Percentiles rank a stretch among this genome's conserved stretches.
phyloP scores from a whole-genome alignment of 306 rosid genomes.

The Vigna trinervia region DNA sequence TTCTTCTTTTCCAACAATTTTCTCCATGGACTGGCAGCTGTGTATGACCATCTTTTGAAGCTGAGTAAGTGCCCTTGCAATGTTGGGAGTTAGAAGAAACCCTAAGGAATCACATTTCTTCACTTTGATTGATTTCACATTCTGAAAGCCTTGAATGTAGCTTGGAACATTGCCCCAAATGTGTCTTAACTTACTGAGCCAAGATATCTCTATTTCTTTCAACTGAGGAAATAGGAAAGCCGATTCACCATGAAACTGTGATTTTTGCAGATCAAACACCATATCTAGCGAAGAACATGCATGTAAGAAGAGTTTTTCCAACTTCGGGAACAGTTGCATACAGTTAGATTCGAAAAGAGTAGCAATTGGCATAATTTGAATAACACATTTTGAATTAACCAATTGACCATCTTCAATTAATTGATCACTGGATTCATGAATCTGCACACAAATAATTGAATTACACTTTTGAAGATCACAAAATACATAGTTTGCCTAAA shows the following conservation, averaged over 20 bases:
- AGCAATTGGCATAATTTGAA: background rate
- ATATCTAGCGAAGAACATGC: conserved; percentile 23
- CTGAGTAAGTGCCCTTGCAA: conserved; percentile 29
- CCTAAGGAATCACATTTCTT: conserved; percentile 35
- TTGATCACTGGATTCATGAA: background rate
- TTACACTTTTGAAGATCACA: background rate
- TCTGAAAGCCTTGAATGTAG: conserved; percentile 39
- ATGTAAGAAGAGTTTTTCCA: conserved; percentile 26
- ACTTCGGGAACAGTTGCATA: conserved; percentile 28
- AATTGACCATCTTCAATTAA: background rate
- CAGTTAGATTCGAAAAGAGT: conserved; percentile 15
- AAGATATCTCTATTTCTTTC: conserved; percentile 37
- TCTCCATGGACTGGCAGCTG: conserved; percentile 25
- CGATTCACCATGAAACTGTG: background rate
- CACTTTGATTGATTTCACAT: conserved; percentile 38
- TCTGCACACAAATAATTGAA: background rate
- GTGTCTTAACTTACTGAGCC: conserved; percentile 19
- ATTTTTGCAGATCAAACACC: conserved; percentile 31
- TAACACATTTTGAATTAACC: background rate
- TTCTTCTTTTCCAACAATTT: conserved; percentile 10
- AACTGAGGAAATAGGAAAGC: conserved; percentile 21
- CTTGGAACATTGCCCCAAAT: conserved; percentile 44
- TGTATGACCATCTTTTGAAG: conserved; percentile 35
- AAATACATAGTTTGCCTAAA: background rate
- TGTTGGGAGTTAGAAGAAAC: conserved; percentile 12